Evolutionary conservation across 1,139 yeast genomes (phyloP).

Genomic region (Taphrina communis): DNA sequence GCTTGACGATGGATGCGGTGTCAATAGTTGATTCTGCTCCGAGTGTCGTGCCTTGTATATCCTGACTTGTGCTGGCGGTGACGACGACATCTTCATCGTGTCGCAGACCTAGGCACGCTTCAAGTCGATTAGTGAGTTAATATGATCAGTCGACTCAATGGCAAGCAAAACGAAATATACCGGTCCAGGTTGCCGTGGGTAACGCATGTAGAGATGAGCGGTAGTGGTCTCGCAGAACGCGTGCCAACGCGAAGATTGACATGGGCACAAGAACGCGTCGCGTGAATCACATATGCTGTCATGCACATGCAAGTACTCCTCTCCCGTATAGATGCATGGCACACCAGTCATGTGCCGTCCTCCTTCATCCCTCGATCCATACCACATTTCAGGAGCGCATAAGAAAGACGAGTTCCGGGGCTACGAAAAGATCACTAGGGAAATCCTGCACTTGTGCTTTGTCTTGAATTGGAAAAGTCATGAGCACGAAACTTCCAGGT

Average conservation of each 20-base stretch:
- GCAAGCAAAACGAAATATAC: no score
- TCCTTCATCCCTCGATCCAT: not conserved
- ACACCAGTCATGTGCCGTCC: not conserved
- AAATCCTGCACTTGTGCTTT: no score
- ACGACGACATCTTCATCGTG: not conserved
- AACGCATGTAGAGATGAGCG: no score
- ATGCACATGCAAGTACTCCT: constrained; percentile 4
- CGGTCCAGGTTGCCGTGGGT: no score
- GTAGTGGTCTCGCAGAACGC: no score
- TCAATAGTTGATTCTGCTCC: constrained; percentile 17
- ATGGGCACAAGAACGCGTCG: not conserved
- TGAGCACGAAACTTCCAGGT: no score
- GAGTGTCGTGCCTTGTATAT: not conserved
- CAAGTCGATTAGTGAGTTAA: not conserved
- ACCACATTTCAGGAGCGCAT: no score
- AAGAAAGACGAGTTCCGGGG: no score
- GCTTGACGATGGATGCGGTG: constrained; percentile 34
- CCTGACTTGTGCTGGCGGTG: not conserved
- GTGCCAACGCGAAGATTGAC: no score
- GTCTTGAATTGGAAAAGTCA: no score
- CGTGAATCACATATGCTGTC: not conserved
- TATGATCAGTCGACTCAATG: no score
- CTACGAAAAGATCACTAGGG: no score
- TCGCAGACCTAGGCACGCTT: not conserved
- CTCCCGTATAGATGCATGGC: not conserved